Evolutionary conservation across 495 filamentous ascomycete species (phyloP), one percentile per base, ranked within the genome.

Genomic region (Sporormia fimetaria): DNA sequence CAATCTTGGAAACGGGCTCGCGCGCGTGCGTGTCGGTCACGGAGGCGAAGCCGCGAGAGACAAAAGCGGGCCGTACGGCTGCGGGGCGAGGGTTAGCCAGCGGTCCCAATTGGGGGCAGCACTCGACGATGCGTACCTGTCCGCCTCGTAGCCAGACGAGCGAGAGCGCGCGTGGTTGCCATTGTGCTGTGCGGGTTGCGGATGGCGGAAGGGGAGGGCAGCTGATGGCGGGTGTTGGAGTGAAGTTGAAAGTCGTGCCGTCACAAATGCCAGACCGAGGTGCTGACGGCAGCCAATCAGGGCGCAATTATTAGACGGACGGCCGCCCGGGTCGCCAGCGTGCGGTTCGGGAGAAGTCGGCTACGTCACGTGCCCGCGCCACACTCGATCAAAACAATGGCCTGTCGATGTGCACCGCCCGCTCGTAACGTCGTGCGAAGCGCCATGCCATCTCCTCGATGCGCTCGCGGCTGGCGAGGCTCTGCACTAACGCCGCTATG

Each of bases 41-140:
- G 17, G 51, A 50, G 40, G 51, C 51, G 17, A 54, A 47, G 30
- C 40, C 24, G 17, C 51, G 45, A n/a, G 45, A 31, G 34, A 47
- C 49, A 26, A 46, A 31, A 37, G 51, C 46, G 16, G 51, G 51
- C 4, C 40, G 33, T 6, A 54, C 37, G 37, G 46, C 51, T 49
- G 49, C 49, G 43, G 49, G 43, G 32, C 35, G 37, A 17, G 29
- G 4, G 39, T 40, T 20, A 39, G 33, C n/a, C 36, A 38, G 10
- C 33, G 17, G 20, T 40, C 23, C 42, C 24, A 34, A 46, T 37
- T 31, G n/a, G 14, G 17, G 18, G 1, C 3, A 26, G 16, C 14
- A 15, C 16, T 25, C 11, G 15, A 18, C 37, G 12, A 12, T 6
- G 21, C 49, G 17, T 52, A 47, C 49, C 42, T 39, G 37, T 39